These are phyloP conservation scores for Thermochaetoides dissita DNA, from an alignment of 2,329 filamentous ascomycete genomes.

Conservation along the genomic window DNA sequence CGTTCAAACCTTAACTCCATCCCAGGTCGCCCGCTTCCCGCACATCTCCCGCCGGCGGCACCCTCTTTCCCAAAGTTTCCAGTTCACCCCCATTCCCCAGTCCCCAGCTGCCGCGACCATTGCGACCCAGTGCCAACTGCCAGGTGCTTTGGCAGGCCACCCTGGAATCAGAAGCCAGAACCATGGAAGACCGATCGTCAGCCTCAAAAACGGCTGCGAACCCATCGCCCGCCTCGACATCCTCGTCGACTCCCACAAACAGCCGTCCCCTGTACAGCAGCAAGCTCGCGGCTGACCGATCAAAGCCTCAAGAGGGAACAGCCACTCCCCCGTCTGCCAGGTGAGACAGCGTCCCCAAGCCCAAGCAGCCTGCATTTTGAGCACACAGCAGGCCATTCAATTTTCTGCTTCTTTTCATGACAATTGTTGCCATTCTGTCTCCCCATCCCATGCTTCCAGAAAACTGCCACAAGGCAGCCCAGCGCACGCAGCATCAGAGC, in stretches of 20 bases:
- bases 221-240: constrained; percentile 7
- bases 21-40: constrained; percentile 6
- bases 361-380: constrained; percentile 1
- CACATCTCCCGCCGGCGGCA: constrained; percentile 15
- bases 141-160: too few relatives aligned
- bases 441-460: too few relatives aligned
- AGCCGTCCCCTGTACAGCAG: constrained; percentile 19
- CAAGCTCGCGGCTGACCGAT: constrained; percentile 19
- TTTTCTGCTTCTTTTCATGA: too few relatives aligned
- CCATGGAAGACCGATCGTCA: constrained; percentile 19
- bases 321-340: constrained; percentile 18
- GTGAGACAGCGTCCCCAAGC: constrained; percentile 20
- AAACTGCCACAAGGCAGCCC: too few relatives aligned
- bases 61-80: constrained; percentile 16
- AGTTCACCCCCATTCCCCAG: constrained; percentile 7
- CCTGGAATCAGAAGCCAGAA: too few relatives aligned
- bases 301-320: constrained; percentile 13
- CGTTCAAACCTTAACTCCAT: constrained; percentile 10
- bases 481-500: too few relatives aligned
- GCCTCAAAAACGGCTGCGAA: constrained; percentile 13
- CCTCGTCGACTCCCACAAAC: constrained; percentile 13
- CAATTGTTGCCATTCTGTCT: too few relatives aligned
- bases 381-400: too few relatives aligned
- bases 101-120: constrained; percentile 3
- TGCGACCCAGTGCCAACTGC: neutral